These are phyloP conservation scores for Dothistroma pini DNA, from an alignment of 2,329 filamentous ascomycete genomes.

Conservation along the genomic window DNA sequence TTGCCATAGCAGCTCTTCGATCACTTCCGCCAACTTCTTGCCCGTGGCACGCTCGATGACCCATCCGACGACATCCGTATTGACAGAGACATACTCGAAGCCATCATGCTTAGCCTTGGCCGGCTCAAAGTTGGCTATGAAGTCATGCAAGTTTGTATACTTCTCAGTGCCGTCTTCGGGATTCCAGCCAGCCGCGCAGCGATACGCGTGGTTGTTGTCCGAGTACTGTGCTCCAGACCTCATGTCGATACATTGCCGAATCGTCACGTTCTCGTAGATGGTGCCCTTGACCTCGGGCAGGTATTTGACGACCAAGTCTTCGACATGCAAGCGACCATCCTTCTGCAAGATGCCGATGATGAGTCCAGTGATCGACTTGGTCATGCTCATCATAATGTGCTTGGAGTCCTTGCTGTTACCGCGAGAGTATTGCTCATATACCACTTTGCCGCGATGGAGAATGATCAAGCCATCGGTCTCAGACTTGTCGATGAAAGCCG, in stretches of 20 bases:
- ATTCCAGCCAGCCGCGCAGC: slow-evolving; percentile 22
- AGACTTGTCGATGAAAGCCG: slow-evolving; percentile 13
- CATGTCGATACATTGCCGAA: slow-evolving; percentile 27
- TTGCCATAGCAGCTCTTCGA: slow-evolving; percentile 24
- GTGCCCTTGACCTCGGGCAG: slow-evolving; percentile 18
- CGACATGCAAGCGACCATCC: slow-evolving; percentile 20
- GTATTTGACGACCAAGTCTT: slow-evolving; percentile 20
- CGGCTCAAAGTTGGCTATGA: slow-evolving; percentile 19
- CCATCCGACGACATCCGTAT: slow-evolving; percentile 27
- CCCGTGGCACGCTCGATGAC: slow-evolving; percentile 23
- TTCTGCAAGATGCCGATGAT: slow-evolving; percentile 18
- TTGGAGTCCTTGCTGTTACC: slow-evolving; percentile 18
- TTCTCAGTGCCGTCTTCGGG: slow-evolving; percentile 13
- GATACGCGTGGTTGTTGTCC: slow-evolving; percentile 22
- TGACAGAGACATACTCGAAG: slow-evolving; percentile 25
- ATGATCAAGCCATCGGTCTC: slow-evolving; percentile 26
- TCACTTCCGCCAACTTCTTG: slow-evolving; percentile 17
- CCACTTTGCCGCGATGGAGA: slow-evolving; percentile 21
- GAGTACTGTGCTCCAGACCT: slow-evolving; percentile 18
- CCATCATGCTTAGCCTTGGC: slow-evolving; percentile 10
- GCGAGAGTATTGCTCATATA: slow-evolving; percentile 22
- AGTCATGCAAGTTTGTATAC: slow-evolving; percentile 17
- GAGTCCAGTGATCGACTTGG: slow-evolving; percentile 10
- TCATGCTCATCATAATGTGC: slow-evolving; percentile 28
- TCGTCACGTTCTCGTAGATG: slow-evolving; percentile 18